These are phyloP conservation scores for Chrysanthemum seticuspe DNA, from an alignment of 129 eudicot genomes.

Conservation along the genomic window DNA sequence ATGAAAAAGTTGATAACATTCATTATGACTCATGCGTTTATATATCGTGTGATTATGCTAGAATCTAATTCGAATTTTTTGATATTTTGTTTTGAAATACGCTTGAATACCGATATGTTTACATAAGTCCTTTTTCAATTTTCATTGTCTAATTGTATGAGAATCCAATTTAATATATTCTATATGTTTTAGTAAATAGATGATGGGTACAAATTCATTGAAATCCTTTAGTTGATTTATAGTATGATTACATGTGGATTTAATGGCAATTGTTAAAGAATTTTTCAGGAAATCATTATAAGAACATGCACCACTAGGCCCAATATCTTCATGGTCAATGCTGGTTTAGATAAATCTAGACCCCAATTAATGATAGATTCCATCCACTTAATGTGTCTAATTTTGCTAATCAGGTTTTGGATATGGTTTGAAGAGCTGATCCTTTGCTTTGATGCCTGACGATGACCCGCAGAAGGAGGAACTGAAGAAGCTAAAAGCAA, in stretches of 20 bases:
- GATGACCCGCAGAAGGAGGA: conserved; percentile 63
- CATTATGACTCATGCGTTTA: too few relatives aligned
- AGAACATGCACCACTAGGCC: background rate
- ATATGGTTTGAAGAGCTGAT: conserved; percentile 63
- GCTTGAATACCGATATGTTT: too few relatives aligned
- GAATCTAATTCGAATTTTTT: too few relatives aligned
- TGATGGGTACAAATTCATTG: too few relatives aligned
- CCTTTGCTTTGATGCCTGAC: conserved; percentile 34
- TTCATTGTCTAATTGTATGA: too few relatives aligned
- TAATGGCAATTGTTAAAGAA: background rate
- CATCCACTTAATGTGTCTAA: background rate
- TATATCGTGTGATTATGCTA: too few relatives aligned
- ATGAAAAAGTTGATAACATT: too few relatives aligned
- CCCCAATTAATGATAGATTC: background rate
- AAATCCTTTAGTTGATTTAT: background rate
- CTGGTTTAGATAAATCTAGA: too few relatives aligned
- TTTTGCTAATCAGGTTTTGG: conserved; percentile 56
- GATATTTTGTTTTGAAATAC: too few relatives aligned
- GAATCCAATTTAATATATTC: too few relatives aligned
- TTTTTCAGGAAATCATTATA: background rate
- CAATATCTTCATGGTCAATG: background rate
- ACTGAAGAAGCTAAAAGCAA: conserved; percentile 50
- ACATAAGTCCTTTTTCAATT: too few relatives aligned
- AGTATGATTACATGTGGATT: background rate
- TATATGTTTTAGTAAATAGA: too few relatives aligned